phyloP scores from a whole-genome alignment of 441 rosid genomes.

The Brassica hybrid region DNA sequence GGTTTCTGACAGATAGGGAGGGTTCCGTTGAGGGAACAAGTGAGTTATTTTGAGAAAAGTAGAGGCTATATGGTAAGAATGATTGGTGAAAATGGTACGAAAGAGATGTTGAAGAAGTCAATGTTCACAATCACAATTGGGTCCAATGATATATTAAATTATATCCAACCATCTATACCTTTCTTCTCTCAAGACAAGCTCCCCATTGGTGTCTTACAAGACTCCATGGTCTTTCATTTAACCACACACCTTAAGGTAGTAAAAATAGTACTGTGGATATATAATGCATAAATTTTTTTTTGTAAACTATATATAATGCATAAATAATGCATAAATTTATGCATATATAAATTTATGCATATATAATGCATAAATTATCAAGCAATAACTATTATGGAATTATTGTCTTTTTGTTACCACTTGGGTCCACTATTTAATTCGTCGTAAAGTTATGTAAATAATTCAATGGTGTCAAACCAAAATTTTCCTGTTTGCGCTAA shows the following conservation, averaged over 20 bases:
- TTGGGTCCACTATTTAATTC: slow-evolving; percentile 3
- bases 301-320: too few relatives aligned
- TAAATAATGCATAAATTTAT: too few relatives aligned
- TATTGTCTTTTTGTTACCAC: not conserved
- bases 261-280: not conserved
- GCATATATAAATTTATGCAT: too few relatives aligned
- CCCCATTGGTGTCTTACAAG: slow-evolving; percentile 46
- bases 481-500: not conserved
- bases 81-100: slow-evolving; percentile 54
- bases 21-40: slow-evolving; percentile 54
- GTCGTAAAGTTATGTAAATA: not conserved
- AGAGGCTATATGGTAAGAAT: slow-evolving; percentile 47
- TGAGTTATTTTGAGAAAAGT: slow-evolving; percentile 52
- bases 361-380: not conserved
- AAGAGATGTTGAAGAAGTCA: slow-evolving; percentile 50
- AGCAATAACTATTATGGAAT: slow-evolving; percentile 4
- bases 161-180: slow-evolving; percentile 59
- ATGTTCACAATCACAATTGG: slow-evolving; percentile 61
- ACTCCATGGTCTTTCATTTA: slow-evolving; percentile 55
- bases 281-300: too few relatives aligned
- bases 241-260: slow-evolving; percentile 58
- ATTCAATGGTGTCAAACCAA: not conserved
- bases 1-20: slow-evolving; percentile 52
- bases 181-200: slow-evolving; percentile 44
- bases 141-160: slow-evolving; percentile 62